Evolutionary conservation across 140 eudicot species (phyloP).

Genomic region (Cichorium intybus): DNA sequence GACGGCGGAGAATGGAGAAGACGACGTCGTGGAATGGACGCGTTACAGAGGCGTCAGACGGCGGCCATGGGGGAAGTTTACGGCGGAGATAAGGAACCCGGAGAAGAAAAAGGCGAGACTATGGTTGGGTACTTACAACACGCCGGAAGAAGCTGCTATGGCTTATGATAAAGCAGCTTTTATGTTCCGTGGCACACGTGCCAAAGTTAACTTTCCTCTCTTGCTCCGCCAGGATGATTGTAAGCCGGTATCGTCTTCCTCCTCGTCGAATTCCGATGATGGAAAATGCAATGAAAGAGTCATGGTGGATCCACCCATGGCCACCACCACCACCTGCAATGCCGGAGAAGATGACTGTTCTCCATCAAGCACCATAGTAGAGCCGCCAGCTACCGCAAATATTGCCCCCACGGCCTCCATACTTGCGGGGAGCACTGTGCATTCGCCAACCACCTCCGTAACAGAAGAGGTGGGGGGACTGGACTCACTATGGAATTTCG

Average conservation of each 20-base stretch:
- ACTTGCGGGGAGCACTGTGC: slow-evolving; percentile 11
- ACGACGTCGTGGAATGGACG: slow-evolving; percentile 35
- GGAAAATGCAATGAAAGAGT: background rate
- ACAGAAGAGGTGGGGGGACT: background rate
- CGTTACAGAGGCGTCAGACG: slow-evolving; percentile 59
- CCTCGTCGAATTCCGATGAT: slow-evolving; percentile 5
- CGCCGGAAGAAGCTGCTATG: slow-evolving; percentile 56
- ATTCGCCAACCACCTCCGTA: slow-evolving; percentile 9
- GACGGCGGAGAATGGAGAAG: background rate
- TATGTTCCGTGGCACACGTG: slow-evolving; percentile 43
- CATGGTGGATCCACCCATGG: background rate
- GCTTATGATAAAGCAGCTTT: slow-evolving; percentile 59
- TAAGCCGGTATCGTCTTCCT: slow-evolving; percentile 12
- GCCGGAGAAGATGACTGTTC: background rate
- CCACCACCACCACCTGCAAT: background rate
- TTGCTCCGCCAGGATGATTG: slow-evolving; percentile 29
- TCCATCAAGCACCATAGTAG: background rate
- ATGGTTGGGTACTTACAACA: slow-evolving; percentile 57
- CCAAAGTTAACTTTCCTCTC: slow-evolving; percentile 47
- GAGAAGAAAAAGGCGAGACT: slow-evolving; percentile 48
- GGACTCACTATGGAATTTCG: background rate
- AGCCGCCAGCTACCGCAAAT: background rate
- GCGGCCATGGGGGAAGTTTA: slow-evolving; percentile 63
- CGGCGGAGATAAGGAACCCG: slow-evolving; percentile 61
- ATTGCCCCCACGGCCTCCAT: too few relatives aligned